Evolutionary conservation across 805 yeast species (phyloP).

Genomic region (Zygosaccharomyces gambellarensis): DNA sequence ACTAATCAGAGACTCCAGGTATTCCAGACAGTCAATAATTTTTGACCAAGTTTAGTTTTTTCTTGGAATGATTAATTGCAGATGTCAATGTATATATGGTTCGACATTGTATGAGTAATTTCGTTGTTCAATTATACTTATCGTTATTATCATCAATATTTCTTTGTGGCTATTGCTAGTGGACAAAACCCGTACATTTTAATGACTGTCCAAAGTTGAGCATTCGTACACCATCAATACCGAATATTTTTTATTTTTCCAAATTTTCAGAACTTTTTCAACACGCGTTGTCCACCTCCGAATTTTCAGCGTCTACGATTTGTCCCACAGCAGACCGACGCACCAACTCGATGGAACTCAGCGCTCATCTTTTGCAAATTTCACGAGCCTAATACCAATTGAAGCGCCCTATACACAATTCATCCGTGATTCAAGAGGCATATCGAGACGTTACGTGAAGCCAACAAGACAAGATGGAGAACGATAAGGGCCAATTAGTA

Average conservation of each 20-base stretch:
- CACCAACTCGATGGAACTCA: neutral
- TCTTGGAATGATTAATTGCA: too few relatives aligned
- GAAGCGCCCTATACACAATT: neutral
- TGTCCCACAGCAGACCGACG: neutral
- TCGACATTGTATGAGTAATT: too few relatives aligned
- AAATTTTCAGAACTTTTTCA: neutral
- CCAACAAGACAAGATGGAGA: slow-evolving; percentile 77
- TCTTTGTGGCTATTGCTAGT: too few relatives aligned
- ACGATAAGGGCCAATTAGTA: slow-evolving; percentile 99
- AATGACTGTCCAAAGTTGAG: neutral
- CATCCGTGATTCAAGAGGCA: neutral
- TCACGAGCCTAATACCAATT: slow-evolving; percentile 4
- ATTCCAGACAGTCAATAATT: too few relatives aligned
- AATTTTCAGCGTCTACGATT: neutral
- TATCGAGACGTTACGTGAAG: slow-evolving; percentile 6
- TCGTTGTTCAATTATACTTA: too few relatives aligned
- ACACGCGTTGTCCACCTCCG: slow-evolving; percentile 2
- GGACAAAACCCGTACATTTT: neutral
- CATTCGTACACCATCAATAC: neutral
- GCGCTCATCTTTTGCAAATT: slow-evolving; percentile 6
- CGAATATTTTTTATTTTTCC: neutral
- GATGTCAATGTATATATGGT: too few relatives aligned
- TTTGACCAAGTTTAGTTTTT: too few relatives aligned
- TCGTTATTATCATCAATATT: too few relatives aligned
- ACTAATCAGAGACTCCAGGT: too few relatives aligned